Percentiles rank a stretch among this genome's conserved stretches.
Evolutionary conservation across 2,329 filamentous ascomycete genomes (phyloP).

Genomic region (Botryotinia narcissicola): DNA sequence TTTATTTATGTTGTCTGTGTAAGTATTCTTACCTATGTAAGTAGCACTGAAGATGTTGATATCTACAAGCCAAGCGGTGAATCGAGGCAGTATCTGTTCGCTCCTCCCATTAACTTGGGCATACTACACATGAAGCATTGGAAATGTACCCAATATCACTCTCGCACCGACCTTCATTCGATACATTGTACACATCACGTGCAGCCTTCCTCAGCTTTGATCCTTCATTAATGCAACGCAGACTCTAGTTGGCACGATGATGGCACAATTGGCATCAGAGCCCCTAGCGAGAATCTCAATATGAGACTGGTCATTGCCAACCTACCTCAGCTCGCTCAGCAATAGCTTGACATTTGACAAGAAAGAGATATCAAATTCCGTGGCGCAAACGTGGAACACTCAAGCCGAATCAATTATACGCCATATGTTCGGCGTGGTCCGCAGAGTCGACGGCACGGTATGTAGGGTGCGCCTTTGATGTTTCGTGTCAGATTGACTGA

Average conservation of each 20-base stretch:
- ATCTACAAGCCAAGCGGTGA: too few relatives aligned
- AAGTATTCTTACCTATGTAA: background rate
- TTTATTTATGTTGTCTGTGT: background rate
- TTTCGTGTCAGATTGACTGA: background rate
- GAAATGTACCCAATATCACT: background rate
- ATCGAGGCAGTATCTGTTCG: background rate
- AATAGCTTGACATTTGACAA: background rate
- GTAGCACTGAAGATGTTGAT: background rate
- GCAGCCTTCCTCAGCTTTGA: background rate
- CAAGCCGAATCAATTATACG: background rate
- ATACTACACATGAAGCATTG: too few relatives aligned
- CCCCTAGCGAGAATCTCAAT: background rate
- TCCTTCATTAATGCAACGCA: background rate
- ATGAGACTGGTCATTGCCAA: background rate
- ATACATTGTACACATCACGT: background rate
- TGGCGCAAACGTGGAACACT: background rate
- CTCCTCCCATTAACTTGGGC: background rate
- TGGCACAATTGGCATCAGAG: background rate
- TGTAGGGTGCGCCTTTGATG: background rate
- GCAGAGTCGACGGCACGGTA: background rate
- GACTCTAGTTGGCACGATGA: background rate
- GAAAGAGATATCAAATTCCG: background rate
- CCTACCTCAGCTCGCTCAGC: background rate
- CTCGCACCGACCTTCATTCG: background rate
- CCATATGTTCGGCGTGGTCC: background rate